Base-by-base conservation (phyloP, 2,329 filamentous ascomycete species). In the Coniochaeta sp. region DNA sequence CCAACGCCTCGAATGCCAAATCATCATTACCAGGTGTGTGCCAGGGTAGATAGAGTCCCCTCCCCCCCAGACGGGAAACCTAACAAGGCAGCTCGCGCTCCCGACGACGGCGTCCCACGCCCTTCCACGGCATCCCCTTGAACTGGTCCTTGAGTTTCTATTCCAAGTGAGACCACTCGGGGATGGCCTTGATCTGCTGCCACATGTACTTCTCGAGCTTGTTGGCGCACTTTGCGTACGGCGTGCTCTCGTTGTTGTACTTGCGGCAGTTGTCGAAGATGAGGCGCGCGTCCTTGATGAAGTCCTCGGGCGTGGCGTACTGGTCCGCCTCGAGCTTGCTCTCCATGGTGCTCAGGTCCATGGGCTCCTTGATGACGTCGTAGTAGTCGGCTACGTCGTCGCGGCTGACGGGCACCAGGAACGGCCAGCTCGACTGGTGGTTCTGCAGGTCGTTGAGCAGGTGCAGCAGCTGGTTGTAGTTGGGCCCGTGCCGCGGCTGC, bases 301-400 rank as follows among this genome's bases (percentile, higher is more conserved):
- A 97, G 68, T 98, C 95, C 70, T 98, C 92, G 0, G 95, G 93
- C 0, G 86, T 92, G 17, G 87, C 84, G 71, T 99, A 99, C 69
- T 93, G 85, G 74, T 98, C 95, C 42, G 91, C 91, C 70, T 98
- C 93, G 64, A 97, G 88, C 75, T 96, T 96, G 66, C 86, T 87
- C 74, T 98, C 95, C 93, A 99, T 98, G 22, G 93, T 97, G 55
- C 85, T 88, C 55, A 97, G 80, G 71, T 97, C 95, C 95, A 99
- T 99, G 38, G 95, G 95, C 73, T 96, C 90, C 71, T 93, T 93
- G 79, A 99, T 99, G 62, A 98, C 93, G 62, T 96, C 91, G 78
- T 98, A 98, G 77, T 99, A 99, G 73, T 99, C 95, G n/a, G 91
- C 87, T 0, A 99, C 95, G 66, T 98, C 95, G 68, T 99, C 95